These are phyloP conservation scores for Vachellia collinsii DNA, from an alignment of 306 rosid species.

Conservation along the genomic window DNA sequence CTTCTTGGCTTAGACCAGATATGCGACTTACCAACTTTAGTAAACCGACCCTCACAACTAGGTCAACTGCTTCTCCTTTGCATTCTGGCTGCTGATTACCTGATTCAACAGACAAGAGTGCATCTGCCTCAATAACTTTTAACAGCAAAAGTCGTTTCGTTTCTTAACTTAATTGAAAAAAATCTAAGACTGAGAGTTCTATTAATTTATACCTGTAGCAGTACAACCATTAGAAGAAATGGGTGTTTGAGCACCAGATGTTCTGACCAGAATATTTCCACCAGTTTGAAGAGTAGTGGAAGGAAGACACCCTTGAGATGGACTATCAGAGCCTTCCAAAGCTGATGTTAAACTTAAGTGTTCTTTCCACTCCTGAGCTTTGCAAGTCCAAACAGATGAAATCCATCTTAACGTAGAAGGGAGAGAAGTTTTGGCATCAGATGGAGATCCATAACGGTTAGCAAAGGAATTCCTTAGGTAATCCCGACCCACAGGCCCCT, in stretches of 20 bases:
- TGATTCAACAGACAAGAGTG: constrained; percentile 37
- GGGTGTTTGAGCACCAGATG: constrained; percentile 39
- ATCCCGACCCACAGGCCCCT: constrained; percentile 89
- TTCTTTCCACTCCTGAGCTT: constrained; percentile 89
- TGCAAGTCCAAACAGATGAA: constrained; percentile 62
- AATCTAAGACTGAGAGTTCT: background rate
- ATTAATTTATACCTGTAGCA: constrained; percentile 46
- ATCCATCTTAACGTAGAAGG: constrained; percentile 74
- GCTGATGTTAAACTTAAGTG: constrained; percentile 48
- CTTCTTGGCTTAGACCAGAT: constrained; percentile 68
- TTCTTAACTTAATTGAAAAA: background rate
- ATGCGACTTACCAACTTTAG: constrained; percentile 67
- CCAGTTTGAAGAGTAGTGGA: constrained; percentile 79
- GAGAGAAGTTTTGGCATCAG: constrained; percentile 62
- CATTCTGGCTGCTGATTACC: constrained; percentile 72
- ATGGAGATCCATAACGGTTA: constrained; percentile 74
- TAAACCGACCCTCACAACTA: constrained; percentile 79
- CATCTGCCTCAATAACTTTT: background rate
- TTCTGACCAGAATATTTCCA: constrained; percentile 58
- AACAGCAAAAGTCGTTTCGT: background rate
- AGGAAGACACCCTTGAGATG: constrained; percentile 72
- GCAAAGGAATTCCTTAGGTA: constrained; percentile 85
- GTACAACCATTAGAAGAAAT: constrained; percentile 39
- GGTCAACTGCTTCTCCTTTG: constrained; percentile 77
- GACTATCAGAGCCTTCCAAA: constrained; percentile 42